Evolutionary conservation across 192 early-diverging fungal genomes (phyloP).

Genomic region (Haplosporangium gracile): DNA sequence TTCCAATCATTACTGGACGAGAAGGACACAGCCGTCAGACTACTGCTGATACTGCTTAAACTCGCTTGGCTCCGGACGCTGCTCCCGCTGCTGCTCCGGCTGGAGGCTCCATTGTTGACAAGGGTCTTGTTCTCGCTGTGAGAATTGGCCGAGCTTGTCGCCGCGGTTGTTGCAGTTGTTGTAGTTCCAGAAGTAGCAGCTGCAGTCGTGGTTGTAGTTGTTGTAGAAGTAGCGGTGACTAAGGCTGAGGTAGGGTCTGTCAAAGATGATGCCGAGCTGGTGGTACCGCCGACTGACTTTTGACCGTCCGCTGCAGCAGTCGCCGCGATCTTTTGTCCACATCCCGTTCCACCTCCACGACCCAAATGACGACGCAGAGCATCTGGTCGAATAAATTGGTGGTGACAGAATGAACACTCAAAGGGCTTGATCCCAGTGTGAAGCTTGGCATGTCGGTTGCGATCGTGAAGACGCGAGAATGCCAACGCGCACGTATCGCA

Average conservation of each 20-base stretch:
- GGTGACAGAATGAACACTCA: slow-evolving; percentile 74
- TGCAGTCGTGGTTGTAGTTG: neutral
- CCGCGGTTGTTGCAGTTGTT: neutral
- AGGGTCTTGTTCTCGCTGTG: neutral
- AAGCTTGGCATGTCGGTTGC: slow-evolving; percentile 86
- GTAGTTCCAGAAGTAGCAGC: neutral
- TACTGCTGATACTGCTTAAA: slow-evolving; percentile 35
- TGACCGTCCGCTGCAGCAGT: slow-evolving; percentile 4
- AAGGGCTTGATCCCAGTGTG: slow-evolving; percentile 82
- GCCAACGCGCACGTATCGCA: slow-evolving; percentile 78
- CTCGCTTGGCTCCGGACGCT: slow-evolving; percentile 39
- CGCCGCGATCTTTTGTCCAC: slow-evolving; percentile 62
- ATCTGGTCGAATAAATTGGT: slow-evolving; percentile 81
- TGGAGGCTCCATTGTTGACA: slow-evolving; percentile 9
- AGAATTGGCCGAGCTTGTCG: neutral
- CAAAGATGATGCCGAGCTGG: neutral
- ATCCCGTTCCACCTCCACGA: slow-evolving; percentile 58
- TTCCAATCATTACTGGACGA: slow-evolving; percentile 12
- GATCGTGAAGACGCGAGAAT: slow-evolving; percentile 89
- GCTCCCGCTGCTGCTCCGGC: slow-evolving; percentile 50
- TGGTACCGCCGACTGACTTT: neutral
- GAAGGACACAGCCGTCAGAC: neutral
- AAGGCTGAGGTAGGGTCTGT: slow-evolving; percentile 32
- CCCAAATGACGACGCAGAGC: slow-evolving; percentile 77
- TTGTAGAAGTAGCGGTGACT: neutral